These are phyloP conservation scores for Teratosphaeria viscida DNA, from an alignment of 2,329 filamentous ascomycete genomes.

Conservation along the genomic window DNA sequence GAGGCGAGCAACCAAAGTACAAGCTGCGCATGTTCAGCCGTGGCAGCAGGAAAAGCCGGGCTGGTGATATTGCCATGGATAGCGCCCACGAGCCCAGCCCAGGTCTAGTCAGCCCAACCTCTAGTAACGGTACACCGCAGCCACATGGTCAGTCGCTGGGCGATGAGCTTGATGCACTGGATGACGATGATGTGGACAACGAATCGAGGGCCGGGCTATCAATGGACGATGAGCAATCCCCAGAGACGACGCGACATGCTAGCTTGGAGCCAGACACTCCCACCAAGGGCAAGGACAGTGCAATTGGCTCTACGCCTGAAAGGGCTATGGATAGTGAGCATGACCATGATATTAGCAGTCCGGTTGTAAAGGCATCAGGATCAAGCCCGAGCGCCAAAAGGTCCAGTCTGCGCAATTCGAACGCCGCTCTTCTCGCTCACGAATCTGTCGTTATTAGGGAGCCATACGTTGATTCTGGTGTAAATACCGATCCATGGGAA, in stretches of 20 bases:
- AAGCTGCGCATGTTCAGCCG: slow-evolving; percentile 49
- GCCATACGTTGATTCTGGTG: slow-evolving; percentile 42
- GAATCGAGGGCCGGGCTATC: neutral
- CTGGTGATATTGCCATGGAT: neutral
- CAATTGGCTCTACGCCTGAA: neutral
- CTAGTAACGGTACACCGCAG: slow-evolving; percentile 31
- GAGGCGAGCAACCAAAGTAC: slow-evolving; percentile 55
- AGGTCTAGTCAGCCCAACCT: slow-evolving; percentile 14
- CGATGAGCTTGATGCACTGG: slow-evolving; percentile 76
- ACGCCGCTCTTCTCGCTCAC: slow-evolving; percentile 7
- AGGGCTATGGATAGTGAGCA: neutral
- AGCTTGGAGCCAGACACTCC: slow-evolving; percentile 31
- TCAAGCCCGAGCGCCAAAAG: slow-evolving; percentile 2
- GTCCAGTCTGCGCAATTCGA: slow-evolving; percentile 3
- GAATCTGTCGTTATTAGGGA: slow-evolving; percentile 3
- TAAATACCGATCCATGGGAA: slow-evolving; percentile 46
- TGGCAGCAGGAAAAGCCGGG: neutral
- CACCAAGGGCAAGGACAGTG: slow-evolving; percentile 5
- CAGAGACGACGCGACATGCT: slow-evolving; percentile 12
- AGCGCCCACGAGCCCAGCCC: slow-evolving; percentile 7
- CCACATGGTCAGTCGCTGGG: slow-evolving; percentile 67
- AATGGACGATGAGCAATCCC: slow-evolving; percentile 6
- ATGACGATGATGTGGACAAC: slow-evolving; percentile 52
- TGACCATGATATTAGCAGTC: slow-evolving; percentile 6
- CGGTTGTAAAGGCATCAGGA: slow-evolving; percentile 1